Evolutionary conservation across 2,329 filamentous ascomycete species (phyloP), one percentile per base, ranked within the genome.

Genomic region (Acarospora socialis): DNA sequence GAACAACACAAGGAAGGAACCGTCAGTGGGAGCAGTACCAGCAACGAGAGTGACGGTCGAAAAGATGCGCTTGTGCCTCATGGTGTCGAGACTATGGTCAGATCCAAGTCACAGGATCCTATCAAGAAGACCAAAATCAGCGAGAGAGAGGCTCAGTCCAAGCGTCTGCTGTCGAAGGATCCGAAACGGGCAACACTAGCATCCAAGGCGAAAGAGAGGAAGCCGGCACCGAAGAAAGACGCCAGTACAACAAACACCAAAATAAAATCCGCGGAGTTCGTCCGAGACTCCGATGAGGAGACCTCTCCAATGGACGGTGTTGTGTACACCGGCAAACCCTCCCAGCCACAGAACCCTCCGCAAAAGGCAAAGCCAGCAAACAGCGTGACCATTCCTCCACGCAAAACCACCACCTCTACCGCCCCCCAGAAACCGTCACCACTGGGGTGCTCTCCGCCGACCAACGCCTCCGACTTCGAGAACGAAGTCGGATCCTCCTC

Each of bases 371-470:
- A 52, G 24, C 46, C 55, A 21, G 47, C 50, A 9, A 54, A 57
- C 36, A 46, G 53, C 24, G 47, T 50, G 10, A 40, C 50, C 14
- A 44, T 49, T 51, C 58, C 49, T 35, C 57, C 47, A 40, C 49
- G 44, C 47, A 49, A 46, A 30, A 53, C 43, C 30, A 57, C 54
- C 14, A 71, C 59, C 37, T 70, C 68, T n/a, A n/a, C n/a, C n/a
- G n/a, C n/a, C 24, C 68, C 71, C 2, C 67, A 65, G 45, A 74
- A 74, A 32, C 70, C 70, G 2, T 75, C 72, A 10, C 70, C 70
- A 8, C 61, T 75, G 7, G 70, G 66, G 7, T 69, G 68, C 5
- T 73, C 71, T 2, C 68, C 69, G 14, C 70, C 70, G 4, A 63
- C 70, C 38, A 73, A 71, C 47, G 66, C 66, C 17, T 73, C 70